These are phyloP conservation scores for Obelidium mucronatum DNA, from an alignment of 192 early-diverging fungal species.

Conservation along the genomic window DNA sequence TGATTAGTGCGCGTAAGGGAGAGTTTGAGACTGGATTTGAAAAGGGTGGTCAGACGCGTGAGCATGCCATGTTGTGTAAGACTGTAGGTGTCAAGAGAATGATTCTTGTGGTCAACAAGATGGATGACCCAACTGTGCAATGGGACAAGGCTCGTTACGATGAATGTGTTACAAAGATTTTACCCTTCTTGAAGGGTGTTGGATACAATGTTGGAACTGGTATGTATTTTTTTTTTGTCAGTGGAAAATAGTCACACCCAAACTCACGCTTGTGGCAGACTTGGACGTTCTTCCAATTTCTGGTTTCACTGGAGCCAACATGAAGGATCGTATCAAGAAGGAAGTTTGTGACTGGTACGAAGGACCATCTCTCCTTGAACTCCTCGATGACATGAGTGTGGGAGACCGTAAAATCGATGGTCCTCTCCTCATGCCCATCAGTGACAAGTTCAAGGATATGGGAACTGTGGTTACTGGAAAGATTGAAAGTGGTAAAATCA, in stretches of 20 bases:
- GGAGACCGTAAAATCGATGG: constrained; percentile 87
- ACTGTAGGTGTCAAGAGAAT: constrained; percentile 94
- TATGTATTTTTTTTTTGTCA: neutral
- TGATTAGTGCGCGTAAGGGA: constrained; percentile 96
- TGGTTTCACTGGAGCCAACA: constrained; percentile 95
- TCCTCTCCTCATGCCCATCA: constrained; percentile 93
- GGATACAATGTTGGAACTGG: constrained; percentile 90
- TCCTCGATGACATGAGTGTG: constrained; percentile 82
- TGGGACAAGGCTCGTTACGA: constrained; percentile 96
- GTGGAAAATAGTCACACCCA: neutral
- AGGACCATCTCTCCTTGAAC: constrained; percentile 90
- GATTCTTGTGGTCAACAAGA: constrained; percentile 98
- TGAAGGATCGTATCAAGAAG: constrained; percentile 82
- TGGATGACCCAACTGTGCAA: constrained; percentile 96
- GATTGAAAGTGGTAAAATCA: constrained; percentile 92
- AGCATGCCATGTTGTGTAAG: constrained; percentile 97
- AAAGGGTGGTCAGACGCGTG: constrained; percentile 97
- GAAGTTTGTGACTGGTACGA: constrained; percentile 49
- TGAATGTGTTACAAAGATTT: constrained; percentile 83
- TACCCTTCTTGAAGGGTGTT: constrained; percentile 88
- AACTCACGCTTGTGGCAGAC: constrained; percentile 67
- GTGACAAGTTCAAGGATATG: constrained; percentile 98
- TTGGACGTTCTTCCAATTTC: constrained; percentile 92
- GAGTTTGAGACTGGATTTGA: constrained; percentile 99
- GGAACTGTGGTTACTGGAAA: constrained; percentile 96